These are phyloP conservation scores for Perkinsus olseni DNA, from an alignment of 169 alveolate genomes.

Conservation along the genomic window DNA sequence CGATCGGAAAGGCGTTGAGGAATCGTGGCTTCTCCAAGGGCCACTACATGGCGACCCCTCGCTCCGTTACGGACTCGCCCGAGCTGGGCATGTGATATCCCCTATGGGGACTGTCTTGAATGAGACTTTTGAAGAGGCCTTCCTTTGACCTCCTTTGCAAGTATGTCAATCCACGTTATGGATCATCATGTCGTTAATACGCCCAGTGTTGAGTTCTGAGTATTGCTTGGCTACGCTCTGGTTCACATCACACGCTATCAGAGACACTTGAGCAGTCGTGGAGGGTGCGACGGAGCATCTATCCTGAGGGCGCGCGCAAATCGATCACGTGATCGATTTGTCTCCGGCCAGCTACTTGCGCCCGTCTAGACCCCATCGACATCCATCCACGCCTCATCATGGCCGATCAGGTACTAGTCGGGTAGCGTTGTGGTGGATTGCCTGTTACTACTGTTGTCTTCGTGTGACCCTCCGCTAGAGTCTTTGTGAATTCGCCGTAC, in stretches of 20 bases:
- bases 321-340: constrained; percentile 1
- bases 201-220: too few species aligned
- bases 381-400: constrained; percentile 3
- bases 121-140: background rate
- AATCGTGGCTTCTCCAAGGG: background rate
- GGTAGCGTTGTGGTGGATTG: background rate
- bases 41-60: background rate
- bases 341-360: background rate
- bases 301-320: background rate
- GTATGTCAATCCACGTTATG: too few species aligned
- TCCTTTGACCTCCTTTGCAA: too few species aligned
- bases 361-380: background rate
- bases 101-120: background rate
- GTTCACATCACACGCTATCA: too few species aligned
- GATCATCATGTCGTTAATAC: too few species aligned
- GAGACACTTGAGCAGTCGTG: background rate
- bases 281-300: background rate
- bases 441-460: background rate
- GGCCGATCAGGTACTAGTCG: background rate
- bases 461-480: background rate
- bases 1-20: constrained; percentile 33
- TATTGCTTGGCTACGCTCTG: too few species aligned
- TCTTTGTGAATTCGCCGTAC: background rate
- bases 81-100: background rate
- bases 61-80: background rate